phyloP scores from a whole-genome alignment of 805 yeast species.

The Teunomyces lycoperdinae region DNA sequence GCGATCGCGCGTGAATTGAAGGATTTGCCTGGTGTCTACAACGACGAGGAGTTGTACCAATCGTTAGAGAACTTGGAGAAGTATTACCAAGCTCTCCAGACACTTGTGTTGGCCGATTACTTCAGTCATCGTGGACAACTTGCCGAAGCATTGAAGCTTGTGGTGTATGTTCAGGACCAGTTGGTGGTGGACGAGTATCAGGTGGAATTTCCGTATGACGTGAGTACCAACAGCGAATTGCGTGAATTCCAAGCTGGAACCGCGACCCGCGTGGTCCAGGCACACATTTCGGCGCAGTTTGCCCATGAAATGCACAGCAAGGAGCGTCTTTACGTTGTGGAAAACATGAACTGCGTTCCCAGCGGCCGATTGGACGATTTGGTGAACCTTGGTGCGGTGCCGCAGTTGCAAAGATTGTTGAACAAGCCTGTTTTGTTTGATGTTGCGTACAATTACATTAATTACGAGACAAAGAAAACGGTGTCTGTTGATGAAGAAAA shows the following conservation, averaged over 20 bases:
- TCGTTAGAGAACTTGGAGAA: constrained; percentile 50
- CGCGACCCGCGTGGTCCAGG: constrained; percentile 15
- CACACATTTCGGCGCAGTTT: constrained; percentile 50
- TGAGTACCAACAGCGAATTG: constrained; percentile 39
- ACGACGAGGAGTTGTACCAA: constrained; percentile 65
- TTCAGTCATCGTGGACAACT: constrained; percentile 40
- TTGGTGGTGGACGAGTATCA: constrained; percentile 38
- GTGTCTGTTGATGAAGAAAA: constrained; percentile 23
- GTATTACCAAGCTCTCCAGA: constrained; percentile 47
- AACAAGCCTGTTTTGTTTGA: constrained; percentile 92
- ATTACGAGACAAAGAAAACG: constrained; percentile 33
- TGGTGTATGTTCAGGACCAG: constrained; percentile 19
- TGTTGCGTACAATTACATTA: constrained; percentile 79
- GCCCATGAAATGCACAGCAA: constrained; percentile 21
- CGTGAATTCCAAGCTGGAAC: constrained; percentile 18
- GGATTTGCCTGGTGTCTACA: constrained; percentile 90
- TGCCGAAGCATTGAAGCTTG: constrained; percentile 48
- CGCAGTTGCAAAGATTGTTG: constrained; percentile 54
- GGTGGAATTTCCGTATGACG: constrained; percentile 37
- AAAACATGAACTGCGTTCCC: constrained; percentile 44
- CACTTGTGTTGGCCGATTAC: constrained; percentile 43
- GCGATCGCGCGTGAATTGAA: constrained; percentile 55
- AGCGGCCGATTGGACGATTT: constrained; percentile 18
- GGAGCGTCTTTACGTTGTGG: constrained; percentile 33
- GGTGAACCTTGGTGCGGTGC: constrained; percentile 19